Base-by-base conservation (phyloP, 2,329 filamentous ascomycete species). In the Coniella vitis region DNA sequence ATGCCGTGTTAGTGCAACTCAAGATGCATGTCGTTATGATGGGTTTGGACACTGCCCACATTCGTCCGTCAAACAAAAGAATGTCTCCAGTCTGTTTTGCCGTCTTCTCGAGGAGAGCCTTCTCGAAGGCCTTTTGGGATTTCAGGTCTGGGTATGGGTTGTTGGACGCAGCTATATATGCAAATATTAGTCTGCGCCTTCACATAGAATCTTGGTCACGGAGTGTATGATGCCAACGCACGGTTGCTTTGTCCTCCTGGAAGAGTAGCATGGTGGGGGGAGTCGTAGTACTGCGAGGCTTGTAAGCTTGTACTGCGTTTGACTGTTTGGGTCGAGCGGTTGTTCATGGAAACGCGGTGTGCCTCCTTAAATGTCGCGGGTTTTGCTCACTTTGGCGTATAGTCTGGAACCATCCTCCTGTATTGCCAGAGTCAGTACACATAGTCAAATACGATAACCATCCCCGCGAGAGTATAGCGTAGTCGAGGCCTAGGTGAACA, bases 61-160 rank as follows among this genome's bases (percentile, higher is more conserved):
- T 86, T 61, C 89, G 83, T 72, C 94, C 94, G 71, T 98, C 93
- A 71, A 96, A 97, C 48, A 98, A 81, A 59, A 98, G 94, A 61
- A 98, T 93, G 71, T 97, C 93, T 60, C 86, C 89, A 13, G 82
- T 90, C 72, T 94, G 89, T 76, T 97, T 98, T 58, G 87, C 85
- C 14, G 93, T 97, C 78, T 98, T 97, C 62, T 95, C 85, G 52
- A 96, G 73, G 35, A 98, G 79, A 5, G 90, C 93, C 73, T 96
- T 96, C 70, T 98, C 93, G 63, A 98, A 98, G 2, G 87, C 79
- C 69, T 94, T 95, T 71, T 98, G 93, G 60, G 94, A 83, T 74
- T 96, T 96, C 48, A 93, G 70, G 51, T 88, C 89, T 51, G 87
- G 76, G 69, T 96, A 97, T 19, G 90, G 88, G 64, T 86, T 88